Percentiles rank a stretch among this genome's conserved stretches.
Evolutionary conservation across 2,329 filamentous ascomycete genomes (phyloP).

Genomic region (Sclerotinia trifoliorum): DNA sequence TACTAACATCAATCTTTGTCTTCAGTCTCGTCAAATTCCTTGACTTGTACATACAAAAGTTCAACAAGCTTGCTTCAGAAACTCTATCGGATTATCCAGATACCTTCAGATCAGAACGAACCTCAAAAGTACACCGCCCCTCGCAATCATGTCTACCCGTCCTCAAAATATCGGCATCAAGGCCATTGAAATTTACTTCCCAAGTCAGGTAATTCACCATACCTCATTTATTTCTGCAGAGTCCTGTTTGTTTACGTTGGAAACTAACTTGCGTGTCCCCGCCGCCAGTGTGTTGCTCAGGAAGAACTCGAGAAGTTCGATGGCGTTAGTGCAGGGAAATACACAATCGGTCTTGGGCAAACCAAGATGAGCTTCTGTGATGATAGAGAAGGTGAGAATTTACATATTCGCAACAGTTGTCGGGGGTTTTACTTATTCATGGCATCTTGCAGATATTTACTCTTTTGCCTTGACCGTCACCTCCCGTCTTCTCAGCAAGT

Average conservation of each 20-base stretch:
- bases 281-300: slow-evolving; percentile 74
- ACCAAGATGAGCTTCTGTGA: slow-evolving; percentile 93
- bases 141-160: slow-evolving; percentile 64
- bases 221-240: background rate
- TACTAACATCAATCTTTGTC: slow-evolving; percentile 20
- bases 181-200: slow-evolving; percentile 88
- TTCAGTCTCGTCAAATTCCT: slow-evolving; percentile 9
- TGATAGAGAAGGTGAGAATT: slow-evolving; percentile 70
- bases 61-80: background rate
- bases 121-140: slow-evolving; percentile 32
- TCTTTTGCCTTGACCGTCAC: slow-evolving; percentile 77
- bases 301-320: slow-evolving; percentile 81
- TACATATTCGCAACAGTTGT: background rate
- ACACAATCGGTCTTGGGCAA: slow-evolving; percentile 88
- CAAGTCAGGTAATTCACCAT: slow-evolving; percentile 66
- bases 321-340: slow-evolving; percentile 78
- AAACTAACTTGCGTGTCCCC: slow-evolving; percentile 18
- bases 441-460: slow-evolving; percentile 68
- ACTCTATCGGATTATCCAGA: background rate
- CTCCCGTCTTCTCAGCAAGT: slow-evolving; percentile 76
- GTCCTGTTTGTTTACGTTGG: background rate
- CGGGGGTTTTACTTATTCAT: slow-evolving; percentile 20
- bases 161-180: slow-evolving; percentile 90
- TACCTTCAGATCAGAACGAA: slow-evolving; percentile 18
- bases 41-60: slow-evolving; percentile 17